Evolutionary conservation across 2,329 filamentous ascomycete species (phyloP), one percentile per base, ranked within the genome.

Genomic region (Calonectria honghensis): DNA sequence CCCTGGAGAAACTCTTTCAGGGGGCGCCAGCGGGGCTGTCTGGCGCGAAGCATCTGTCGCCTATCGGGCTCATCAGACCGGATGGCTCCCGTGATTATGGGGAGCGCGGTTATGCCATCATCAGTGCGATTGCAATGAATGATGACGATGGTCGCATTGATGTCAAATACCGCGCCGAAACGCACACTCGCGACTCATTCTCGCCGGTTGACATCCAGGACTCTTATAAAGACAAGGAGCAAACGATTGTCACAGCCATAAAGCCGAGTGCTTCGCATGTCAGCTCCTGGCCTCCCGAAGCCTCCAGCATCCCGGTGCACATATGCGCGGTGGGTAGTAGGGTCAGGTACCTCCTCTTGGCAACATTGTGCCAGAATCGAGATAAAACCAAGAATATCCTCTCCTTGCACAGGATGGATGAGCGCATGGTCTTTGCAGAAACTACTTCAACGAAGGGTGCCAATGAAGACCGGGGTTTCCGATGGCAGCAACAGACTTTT

Each of bases 401-500:
- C 3, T 67, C 70, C 1, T 32, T 72, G 29, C 24, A 67, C 13
- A 72, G 37, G 32, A 67, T 67, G 10, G 41, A 50, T 18, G 51
- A 68, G 10, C 52, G 35, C 13, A 59, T 67, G 51, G 39, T 24
- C 7, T 14, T 48, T 10, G 39, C 41, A 4, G 70, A 72, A 24
- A 39, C 41, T 11, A 35, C n/a, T 2, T 20, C 31, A 4, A 72
- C 27, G 41, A 48, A 10, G 14, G 24, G 41, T 20, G 39, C 51
- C 24, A 61, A 61, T 48, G 6, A 61, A n/a, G 70, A 72, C 18
- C 50, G 20, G n/a, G 52, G 70, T 7, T 32, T 61, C 37, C 63
- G 70, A 37, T 72, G 70, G 70, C 70, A 72, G 24, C 10, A 59
- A 11, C 70, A 72, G 39, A 63, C 39, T 32, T 72, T 72, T 27